These are phyloP conservation scores for Gymnopilus junonius DNA, from an alignment of 768 basidiomycete genomes.

Conservation along the genomic window DNA sequence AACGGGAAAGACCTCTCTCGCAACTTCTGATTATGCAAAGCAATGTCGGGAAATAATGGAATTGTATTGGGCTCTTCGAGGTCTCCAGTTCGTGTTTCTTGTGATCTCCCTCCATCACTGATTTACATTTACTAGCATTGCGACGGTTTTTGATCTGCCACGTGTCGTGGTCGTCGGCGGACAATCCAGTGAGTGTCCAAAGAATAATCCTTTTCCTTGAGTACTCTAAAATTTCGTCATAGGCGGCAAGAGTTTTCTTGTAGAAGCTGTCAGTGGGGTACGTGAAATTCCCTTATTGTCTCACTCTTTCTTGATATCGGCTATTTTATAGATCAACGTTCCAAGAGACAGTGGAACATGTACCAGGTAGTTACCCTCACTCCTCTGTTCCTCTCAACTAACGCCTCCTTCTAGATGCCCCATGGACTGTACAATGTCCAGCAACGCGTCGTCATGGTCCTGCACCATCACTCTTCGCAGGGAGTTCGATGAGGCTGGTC, in stretches of 20 bases:
- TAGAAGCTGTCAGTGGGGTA: conserved; percentile 62
- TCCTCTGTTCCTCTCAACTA: conserved; percentile 36
- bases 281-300: conserved; percentile 12
- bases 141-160: conserved; percentile 45
- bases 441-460: conserved; percentile 42
- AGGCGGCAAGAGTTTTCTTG: conserved; percentile 66
- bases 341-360: conserved; percentile 67
- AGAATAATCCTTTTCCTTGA: no score
- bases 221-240: no score
- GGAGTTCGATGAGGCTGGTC: conserved; percentile 27
- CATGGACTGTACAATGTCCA: conserved; percentile 54
- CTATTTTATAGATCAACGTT: conserved; percentile 52
- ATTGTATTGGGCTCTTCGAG: not conserved
- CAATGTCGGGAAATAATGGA: conserved; percentile 12
- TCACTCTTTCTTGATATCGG: not conserved
- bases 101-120: not conserved
- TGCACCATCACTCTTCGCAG: conserved; percentile 46
- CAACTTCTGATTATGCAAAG: conserved; percentile 5
- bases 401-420: conserved; percentile 57
- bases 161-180: conserved; percentile 58
- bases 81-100: not conserved
- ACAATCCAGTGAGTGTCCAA: conserved; percentile 60
- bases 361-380: conserved; percentile 43
- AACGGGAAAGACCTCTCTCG: not conserved
- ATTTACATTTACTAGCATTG: not conserved